Conservation (phyloP, 2,329 filamentous ascomycete species). For the Alternaria incomplexa region DNA sequence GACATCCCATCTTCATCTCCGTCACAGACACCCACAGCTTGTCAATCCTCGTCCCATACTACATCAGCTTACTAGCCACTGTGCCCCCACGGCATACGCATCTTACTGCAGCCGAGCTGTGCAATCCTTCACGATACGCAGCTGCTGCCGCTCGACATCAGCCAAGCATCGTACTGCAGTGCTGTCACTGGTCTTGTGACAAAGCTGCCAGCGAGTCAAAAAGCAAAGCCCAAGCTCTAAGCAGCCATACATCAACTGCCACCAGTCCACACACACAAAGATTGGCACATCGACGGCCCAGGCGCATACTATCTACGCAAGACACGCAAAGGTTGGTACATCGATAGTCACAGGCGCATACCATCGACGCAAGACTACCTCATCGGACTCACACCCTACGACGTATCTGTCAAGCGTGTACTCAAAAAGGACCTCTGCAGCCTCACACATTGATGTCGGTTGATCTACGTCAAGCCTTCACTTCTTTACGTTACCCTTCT, state of each 20-base stretch:
- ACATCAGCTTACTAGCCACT: constrained; percentile 21
- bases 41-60: constrained; percentile 23
- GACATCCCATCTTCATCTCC: constrained; percentile 20
- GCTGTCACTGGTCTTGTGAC: constrained; percentile 45
- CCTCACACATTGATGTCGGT: constrained; percentile 62
- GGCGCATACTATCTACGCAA: constrained; percentile 21
- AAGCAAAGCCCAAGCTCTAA: constrained; percentile 26
- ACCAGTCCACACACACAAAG: constrained; percentile 24
- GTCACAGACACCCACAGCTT: constrained; percentile 10
- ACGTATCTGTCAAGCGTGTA: constrained; percentile 14
- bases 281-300: constrained; percentile 26
- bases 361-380: constrained; percentile 26
- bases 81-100: constrained; percentile 39
- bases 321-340: constrained; percentile 13
- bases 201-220: constrained; percentile 28
- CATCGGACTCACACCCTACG: constrained; percentile 21
- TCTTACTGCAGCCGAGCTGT: constrained; percentile 33
- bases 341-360: constrained; percentile 26
- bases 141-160: constrained; percentile 19
- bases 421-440: constrained; percentile 37
- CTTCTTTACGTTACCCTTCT: constrained; percentile 62
- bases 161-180: constrained; percentile 43
- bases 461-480: constrained; percentile 61
- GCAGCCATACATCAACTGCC: constrained; percentile 32
- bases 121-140: constrained; percentile 29